A percentile compares a stretch with the other conserved stretches of the same genome.
phyloP scores from a whole-genome alignment of 495 filamentous ascomycete species.

The Aspergillus hancockii region DNA sequence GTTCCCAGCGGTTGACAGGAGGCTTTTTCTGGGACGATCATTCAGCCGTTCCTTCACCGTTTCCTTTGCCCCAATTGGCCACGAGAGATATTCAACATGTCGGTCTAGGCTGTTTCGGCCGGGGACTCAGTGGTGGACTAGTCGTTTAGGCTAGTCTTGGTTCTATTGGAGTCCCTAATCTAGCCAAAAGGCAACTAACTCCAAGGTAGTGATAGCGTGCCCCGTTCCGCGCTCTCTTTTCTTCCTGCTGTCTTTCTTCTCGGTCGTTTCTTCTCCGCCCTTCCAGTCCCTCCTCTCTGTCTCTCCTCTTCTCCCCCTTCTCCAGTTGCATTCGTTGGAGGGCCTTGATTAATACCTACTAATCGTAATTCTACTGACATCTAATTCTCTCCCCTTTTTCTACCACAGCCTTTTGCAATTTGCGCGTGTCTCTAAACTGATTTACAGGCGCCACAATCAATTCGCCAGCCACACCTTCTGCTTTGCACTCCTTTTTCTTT shows the following conservation, averaged over 20 bases:
- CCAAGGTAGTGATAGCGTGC: constrained; percentile 1
- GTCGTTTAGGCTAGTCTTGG: background rate
- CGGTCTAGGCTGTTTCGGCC: constrained; percentile 19
- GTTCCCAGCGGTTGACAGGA: background rate
- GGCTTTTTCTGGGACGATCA: background rate
- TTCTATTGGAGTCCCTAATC: background rate
- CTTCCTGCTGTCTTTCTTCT: constrained; percentile 21
- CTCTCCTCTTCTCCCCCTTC: constrained; percentile 20
- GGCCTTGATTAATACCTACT: background rate
- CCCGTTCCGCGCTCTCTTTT: constrained; percentile 19
- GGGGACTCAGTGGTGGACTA: constrained; percentile 2
- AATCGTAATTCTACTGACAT: background rate
- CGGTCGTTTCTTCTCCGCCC: constrained; percentile 6
- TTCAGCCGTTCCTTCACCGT: background rate
- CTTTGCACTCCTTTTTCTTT: constrained; percentile 20
- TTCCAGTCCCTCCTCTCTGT: constrained; percentile 9
- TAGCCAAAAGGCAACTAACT: background rate
- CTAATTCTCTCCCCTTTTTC: background rate
- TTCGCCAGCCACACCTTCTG: constrained; percentile 8
- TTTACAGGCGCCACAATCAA: constrained; percentile 1
- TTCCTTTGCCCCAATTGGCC: constrained; percentile 16
- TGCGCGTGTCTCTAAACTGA: background rate
- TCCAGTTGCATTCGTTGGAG: constrained; percentile 1
- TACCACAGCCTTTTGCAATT: background rate
- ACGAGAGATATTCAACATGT: background rate